Base-by-base conservation (phyloP, 2,329 filamentous ascomycete genomes). In the Phaeosphaeriaceae sp. region DNA sequence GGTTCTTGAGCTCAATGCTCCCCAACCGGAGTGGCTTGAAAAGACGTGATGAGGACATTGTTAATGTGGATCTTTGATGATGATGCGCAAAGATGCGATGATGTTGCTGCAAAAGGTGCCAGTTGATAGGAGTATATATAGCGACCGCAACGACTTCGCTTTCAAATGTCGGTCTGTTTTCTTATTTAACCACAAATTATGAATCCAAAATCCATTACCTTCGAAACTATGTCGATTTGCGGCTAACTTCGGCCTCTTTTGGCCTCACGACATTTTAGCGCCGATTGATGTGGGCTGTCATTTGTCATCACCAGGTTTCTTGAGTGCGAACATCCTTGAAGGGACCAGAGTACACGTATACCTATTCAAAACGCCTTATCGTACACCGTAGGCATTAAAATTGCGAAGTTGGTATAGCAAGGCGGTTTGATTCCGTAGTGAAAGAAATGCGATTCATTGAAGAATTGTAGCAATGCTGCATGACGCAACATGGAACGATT, bases 11-110 rank as follows among this genome's bases (percentile, higher is more conserved):
- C 55, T 72, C 66, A 21, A 76, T 64, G 21, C 68, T 64, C 60
- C 76, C 76, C 48, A 77, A 56, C 58, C 73, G 73, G 57, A 78
- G 69, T 10, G 76, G 75, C 53, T 70, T 67, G 67, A 78, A 78
- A 26, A 78, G 71, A 42, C 61, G 65, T 17, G 68, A 71, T 26
- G 63, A 55, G 9, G 72, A 60, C 72, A 74, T 75, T n/a, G 60
- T 63, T 44, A 26, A 48, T 19, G 47, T 44, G 43, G 15, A 7
- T 13, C 6, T 13, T 6, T 35, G 10, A 30, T 35, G 30, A 4
- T n/a, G 17, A n/a, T 40, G n/a, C 35, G 15, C 6, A n/a, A 40
- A 40, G 15, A 40, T 40, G 30, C 30, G 30, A 40, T 40, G 35
- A 40, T 40, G 11, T n/a, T 40, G 35, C 5, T 17, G 15, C 30